A percentile compares a stretch with the other conserved stretches of the same genome.
Conservation (phyloP, 2,329 filamentous ascomycete genomes). For the Diaporthe velutina region DNA sequence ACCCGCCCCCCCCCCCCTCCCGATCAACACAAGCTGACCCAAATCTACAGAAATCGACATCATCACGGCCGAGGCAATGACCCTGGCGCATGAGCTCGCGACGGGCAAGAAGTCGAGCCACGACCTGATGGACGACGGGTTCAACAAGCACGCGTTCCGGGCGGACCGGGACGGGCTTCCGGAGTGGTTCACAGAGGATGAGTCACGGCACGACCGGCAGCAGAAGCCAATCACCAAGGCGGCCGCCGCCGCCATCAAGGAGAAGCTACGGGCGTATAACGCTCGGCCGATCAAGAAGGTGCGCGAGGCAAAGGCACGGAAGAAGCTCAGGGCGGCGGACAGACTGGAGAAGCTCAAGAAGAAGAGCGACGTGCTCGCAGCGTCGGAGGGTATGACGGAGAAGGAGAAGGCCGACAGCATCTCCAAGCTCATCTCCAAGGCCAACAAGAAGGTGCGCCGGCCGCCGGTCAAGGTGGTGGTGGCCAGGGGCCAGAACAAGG, state of each 20-base stretch:
- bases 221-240: constrained; percentile 93
- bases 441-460: constrained; percentile 87
- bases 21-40: constrained; percentile 1
- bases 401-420: constrained; percentile 95
- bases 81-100: constrained; percentile 90
- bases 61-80: constrained; percentile 99
- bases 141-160: constrained; percentile 92
- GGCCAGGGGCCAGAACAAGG: constrained; percentile 72
- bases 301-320: constrained; percentile 92
- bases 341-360: constrained; percentile 94
- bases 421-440: constrained; percentile 82
- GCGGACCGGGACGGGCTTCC: constrained; percentile 87
- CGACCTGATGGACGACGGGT: constrained; percentile 89
- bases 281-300: constrained; percentile 99
- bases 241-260: constrained; percentile 91
- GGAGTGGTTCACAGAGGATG: constrained; percentile 98
- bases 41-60: constrained; percentile 85
- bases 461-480: constrained; percentile 89
- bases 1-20: neutral
- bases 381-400: constrained; percentile 93
- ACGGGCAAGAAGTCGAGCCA: constrained; percentile 84
- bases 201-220: constrained; percentile 83
- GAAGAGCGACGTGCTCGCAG: constrained; percentile 91
- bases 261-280: constrained; percentile 92
- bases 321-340: constrained; percentile 96